Evolutionary conservation across 78 protist genomes (phyloP), one percentile per base, ranked within the genome.

Genomic region (Parvularia atlantis): DNA sequence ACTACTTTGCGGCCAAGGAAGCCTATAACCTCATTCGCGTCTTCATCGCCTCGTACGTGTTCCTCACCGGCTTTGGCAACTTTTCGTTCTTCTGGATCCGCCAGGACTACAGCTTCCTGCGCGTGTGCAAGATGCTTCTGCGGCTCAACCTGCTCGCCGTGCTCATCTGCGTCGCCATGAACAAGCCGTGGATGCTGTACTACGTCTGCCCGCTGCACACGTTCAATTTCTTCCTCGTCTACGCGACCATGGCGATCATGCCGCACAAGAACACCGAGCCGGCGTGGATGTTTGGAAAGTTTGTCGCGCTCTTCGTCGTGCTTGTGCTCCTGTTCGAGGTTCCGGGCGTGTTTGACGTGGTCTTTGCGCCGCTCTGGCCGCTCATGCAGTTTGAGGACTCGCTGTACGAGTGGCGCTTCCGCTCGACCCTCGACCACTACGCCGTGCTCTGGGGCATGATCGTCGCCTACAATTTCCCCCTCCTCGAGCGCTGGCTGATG

Each of bases 61-160:
- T 79, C 77, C 75, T 86, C 83, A 81, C 91, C 17, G 91, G 91
- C 24, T 86, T 78, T 35, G 90, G 90, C 20, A 69, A 85, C 61
- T 75, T 77, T 22, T 43, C 60, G 35, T 80, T 59, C 62, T 79
- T 71, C 39, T 57, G 35, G 39, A n/a, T 35, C 58, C 14, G 69
- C 30, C 10, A 64, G 14, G 78, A 79, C 57, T 79, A 41, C 68
- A 37, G 62, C 26, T 1, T 31, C 17, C 11, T 7, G 19, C 76
- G 84, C 14, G 31, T 79, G 26, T 1, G 37, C 35, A 54, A 71
- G 66, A 80, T 67, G 80, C 63, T 66, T 11, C 71, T 76, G 54
- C 76, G 88, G 24, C 80, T 83, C 66, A 78, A 78, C 81, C 73
- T 83, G n/a, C 10, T 77, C 28, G 76, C 71, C 46, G 0, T 67